These are phyloP conservation scores for Candida railenensis DNA, from an alignment of 805 yeast genomes.

Conservation along the genomic window DNA sequence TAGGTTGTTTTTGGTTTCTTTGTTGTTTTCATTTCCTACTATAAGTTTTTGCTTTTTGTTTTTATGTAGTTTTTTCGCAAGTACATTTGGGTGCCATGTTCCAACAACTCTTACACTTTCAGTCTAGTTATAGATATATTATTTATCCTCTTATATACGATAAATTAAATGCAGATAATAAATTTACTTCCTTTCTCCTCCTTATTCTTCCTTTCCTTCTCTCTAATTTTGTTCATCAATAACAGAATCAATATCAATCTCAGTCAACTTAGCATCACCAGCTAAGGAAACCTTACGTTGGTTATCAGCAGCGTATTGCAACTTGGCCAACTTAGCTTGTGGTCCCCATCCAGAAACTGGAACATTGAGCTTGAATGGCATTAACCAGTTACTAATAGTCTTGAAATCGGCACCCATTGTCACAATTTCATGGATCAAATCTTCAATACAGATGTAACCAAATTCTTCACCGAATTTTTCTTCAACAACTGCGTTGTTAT, in stretches of 20 bases:
- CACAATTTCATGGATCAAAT: slow-evolving; percentile 68
- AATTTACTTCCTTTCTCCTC: background rate
- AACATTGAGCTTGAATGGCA: slow-evolving; percentile 66
- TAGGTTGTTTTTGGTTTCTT: too few species aligned
- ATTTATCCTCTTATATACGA: background rate
- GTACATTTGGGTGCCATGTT: too few species aligned
- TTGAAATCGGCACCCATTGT: slow-evolving; percentile 66
- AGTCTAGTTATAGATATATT: background rate
- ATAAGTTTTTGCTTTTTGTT: too few species aligned
- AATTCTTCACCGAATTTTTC: slow-evolving; percentile 57
- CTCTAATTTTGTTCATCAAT: slow-evolving; percentile 62
- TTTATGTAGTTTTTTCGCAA: too few species aligned
- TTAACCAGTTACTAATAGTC: slow-evolving; percentile 56
- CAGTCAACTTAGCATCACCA: slow-evolving; percentile 62
- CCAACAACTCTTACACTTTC: background rate
- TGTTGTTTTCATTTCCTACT: too few species aligned
- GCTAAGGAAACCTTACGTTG: slow-evolving; percentile 54
- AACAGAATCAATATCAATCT: slow-evolving; percentile 70
- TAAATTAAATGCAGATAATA: background rate
- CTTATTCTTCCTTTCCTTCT: background rate
- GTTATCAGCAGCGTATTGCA: slow-evolving; percentile 54
- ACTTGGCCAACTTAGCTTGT: slow-evolving; percentile 62
- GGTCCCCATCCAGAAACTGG: slow-evolving; percentile 79
- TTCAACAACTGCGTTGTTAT: slow-evolving; percentile 75
- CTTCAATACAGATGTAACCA: slow-evolving; percentile 79